These are phyloP conservation scores for Plantago lanceolata DNA, from an alignment of 305 asterid species.

Conservation along the genomic window DNA sequence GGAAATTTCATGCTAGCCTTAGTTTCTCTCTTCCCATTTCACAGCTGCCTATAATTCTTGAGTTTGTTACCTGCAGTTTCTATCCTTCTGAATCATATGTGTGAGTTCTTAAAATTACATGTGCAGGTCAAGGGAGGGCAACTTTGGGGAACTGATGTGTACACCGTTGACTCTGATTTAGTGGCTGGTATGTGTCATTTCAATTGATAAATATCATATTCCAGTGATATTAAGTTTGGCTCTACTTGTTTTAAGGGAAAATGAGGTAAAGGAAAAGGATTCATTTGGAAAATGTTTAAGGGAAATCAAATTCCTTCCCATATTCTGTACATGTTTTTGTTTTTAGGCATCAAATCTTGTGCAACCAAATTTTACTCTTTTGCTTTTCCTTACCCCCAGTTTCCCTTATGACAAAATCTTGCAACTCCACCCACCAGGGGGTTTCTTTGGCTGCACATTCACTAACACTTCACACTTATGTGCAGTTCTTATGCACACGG, in stretches of 20 bases:
- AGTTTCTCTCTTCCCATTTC: too few species aligned
- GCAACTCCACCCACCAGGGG: not conserved
- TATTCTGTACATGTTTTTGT: too few species aligned
- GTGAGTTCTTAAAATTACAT: conserved; percentile 18
- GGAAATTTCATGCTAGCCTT: too few species aligned
- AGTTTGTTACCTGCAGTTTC: not conserved
- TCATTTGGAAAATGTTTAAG: not conserved
- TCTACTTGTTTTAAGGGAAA: not conserved
- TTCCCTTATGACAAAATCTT: too few species aligned
- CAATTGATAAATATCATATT: conserved; percentile 4
- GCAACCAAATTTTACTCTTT: too few species aligned
- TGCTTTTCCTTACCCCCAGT: too few species aligned
- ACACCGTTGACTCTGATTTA: conserved; percentile 96
- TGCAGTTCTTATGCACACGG: conserved; percentile 96
- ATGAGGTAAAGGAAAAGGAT: not conserved
- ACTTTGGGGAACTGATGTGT: conserved; percentile 97
- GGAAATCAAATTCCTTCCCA: not conserved
- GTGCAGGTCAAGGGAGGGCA: conserved; percentile 94
- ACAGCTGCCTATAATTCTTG: not conserved
- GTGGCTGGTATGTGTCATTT: conserved; percentile 70
- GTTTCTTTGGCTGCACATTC: conserved; percentile 22
- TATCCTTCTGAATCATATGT: not conserved
- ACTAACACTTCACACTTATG: conserved; percentile 33
- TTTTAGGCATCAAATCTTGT: too few species aligned
- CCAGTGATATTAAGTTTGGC: not conserved